These are phyloP conservation scores for Amphibolis antarctica DNA, from an alignment of 106 monocot species.

Conservation along the genomic window DNA sequence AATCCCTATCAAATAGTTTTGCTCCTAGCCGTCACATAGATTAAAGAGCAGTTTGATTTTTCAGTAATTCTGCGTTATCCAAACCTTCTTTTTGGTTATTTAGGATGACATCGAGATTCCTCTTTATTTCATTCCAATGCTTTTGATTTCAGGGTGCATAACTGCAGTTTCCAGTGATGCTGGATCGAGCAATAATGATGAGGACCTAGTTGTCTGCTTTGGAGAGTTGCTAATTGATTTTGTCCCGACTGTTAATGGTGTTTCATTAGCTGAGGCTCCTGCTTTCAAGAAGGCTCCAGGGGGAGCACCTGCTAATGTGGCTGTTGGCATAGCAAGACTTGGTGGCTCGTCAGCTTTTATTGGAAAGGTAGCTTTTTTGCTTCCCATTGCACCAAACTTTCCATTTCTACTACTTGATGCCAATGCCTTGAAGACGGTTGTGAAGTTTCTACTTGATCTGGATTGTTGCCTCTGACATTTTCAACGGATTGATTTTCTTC, in stretches of 20 bases:
- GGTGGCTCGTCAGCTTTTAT: slow-evolving; percentile 91
- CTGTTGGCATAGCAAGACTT: slow-evolving; percentile 87
- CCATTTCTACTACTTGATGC: no score
- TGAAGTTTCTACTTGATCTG: no score
- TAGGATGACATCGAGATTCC: no score
- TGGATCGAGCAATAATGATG: slow-evolving; percentile 14
- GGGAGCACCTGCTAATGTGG: slow-evolving; percentile 94
- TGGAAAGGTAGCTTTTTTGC: slow-evolving; percentile 49
- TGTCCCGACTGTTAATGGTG: slow-evolving; percentile 62
- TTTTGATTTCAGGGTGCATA: slow-evolving; percentile 21
- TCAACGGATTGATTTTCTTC: no score
- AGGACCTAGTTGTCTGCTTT: slow-evolving; percentile 53
- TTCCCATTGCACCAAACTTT: no score
- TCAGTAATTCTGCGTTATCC: no score
- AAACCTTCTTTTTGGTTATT: no score
- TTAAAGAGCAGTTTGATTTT: no score
- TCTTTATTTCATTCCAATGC: neutral
- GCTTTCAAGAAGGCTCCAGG: slow-evolving; percentile 97
- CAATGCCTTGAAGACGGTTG: no score
- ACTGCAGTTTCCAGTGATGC: slow-evolving; percentile 27
- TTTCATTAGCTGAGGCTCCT: slow-evolving; percentile 69
- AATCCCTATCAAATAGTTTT: no score
- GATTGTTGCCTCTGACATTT: no score
- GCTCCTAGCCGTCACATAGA: no score
- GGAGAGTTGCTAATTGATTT: slow-evolving; percentile 90